Evolutionary conservation across 2,329 filamentous ascomycete genomes (phyloP).

Genomic region (Eutypa lata): DNA sequence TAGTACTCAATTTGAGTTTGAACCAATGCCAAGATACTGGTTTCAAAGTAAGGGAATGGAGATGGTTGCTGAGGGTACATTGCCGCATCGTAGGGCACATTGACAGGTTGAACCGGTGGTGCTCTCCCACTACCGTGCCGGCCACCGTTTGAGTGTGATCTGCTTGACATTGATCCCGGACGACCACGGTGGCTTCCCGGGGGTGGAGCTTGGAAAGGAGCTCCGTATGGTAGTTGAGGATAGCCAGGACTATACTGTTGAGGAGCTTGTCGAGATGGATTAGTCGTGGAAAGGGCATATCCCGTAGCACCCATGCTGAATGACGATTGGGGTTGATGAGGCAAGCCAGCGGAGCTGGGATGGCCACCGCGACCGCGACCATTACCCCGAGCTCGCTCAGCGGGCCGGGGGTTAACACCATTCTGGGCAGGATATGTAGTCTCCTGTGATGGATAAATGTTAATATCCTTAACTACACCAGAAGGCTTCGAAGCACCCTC

Average conservation of each 20-base stretch:
- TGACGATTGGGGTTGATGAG: slow-evolving; percentile 21
- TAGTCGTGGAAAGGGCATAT: slow-evolving; percentile 16
- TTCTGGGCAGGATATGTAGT: slow-evolving; percentile 8
- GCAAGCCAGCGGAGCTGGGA: slow-evolving; percentile 20
- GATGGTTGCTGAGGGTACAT: slow-evolving; percentile 56
- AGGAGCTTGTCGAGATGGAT: slow-evolving; percentile 12
- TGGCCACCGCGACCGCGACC: slow-evolving; percentile 42
- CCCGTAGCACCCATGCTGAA: slow-evolving; percentile 13
- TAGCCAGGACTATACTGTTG: slow-evolving; percentile 16
- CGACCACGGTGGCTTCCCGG: slow-evolving; percentile 18
- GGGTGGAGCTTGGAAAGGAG: slow-evolving; percentile 19
- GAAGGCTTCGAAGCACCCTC: slow-evolving; percentile 17
- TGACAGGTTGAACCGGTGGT: slow-evolving; percentile 38
- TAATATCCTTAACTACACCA: slow-evolving; percentile 17
- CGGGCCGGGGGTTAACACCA: slow-evolving; percentile 28
- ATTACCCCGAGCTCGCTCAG: slow-evolving; percentile 40
- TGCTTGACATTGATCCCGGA: slow-evolving; percentile 19
- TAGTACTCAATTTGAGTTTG: slow-evolving; percentile 76
- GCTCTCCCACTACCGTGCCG: slow-evolving; percentile 17
- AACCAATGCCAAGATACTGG: slow-evolving; percentile 30
- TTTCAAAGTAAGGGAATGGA: slow-evolving; percentile 55
- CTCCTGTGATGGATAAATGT: slow-evolving; percentile 10
- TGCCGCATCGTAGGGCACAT: slow-evolving; percentile 55
- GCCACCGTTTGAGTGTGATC: slow-evolving; percentile 12
- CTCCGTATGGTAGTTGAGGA: slow-evolving; percentile 19